Evolutionary conservation across 148 eudicot species (phyloP), one percentile per base, ranked within the genome.

Genomic region (Amaranthus palmeri): DNA sequence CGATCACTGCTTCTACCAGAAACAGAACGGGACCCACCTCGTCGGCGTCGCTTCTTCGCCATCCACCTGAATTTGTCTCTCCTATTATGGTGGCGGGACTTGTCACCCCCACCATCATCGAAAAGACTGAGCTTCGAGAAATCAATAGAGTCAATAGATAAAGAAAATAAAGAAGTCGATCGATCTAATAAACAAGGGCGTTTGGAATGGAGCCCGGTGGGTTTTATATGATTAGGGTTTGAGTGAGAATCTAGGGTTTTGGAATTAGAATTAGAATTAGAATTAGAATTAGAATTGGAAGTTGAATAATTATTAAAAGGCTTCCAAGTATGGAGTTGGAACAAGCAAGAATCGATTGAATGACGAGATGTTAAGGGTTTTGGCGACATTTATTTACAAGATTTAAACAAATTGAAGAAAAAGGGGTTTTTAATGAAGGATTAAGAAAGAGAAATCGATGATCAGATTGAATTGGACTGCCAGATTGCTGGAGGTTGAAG

Each of bases 101-200:
- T 58, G 4, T 81, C 84, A 11, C 56, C 64, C 36, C 36, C 36
- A 41, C 75, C 79, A 49, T 88, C 89, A 68, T 91, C 91, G 82
- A 91, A 83, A 52, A 91, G 82, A 66, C 78, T 84, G 67, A 91
- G 91, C 76, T 81, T 87, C 4, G 97, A 88, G 81, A 91, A 78
- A 68, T 91, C 96, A 64, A 90, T 74, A 58, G 68, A 60, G 55
- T 88, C 97, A 63, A 85, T 81, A 1, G 93, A 75, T 47, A 88
- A 71, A 8, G 84, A 81, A 25, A 84, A 84, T 7, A 82, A 72
- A 5, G 93, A 85, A 2, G 91, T 88, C 2, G 87, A 54, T 7
- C 97, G 91, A 69, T 88, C 93, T 58, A 92, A 73, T 60, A 83
- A 85, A 77, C 97, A 92, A 13, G 88, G 92, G 15, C 96, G 88